Percentiles rank a stretch among this genome's conserved stretches.
phyloP scores from a whole-genome alignment of 805 yeast species.

The Starmerella lactis-condensi region DNA sequence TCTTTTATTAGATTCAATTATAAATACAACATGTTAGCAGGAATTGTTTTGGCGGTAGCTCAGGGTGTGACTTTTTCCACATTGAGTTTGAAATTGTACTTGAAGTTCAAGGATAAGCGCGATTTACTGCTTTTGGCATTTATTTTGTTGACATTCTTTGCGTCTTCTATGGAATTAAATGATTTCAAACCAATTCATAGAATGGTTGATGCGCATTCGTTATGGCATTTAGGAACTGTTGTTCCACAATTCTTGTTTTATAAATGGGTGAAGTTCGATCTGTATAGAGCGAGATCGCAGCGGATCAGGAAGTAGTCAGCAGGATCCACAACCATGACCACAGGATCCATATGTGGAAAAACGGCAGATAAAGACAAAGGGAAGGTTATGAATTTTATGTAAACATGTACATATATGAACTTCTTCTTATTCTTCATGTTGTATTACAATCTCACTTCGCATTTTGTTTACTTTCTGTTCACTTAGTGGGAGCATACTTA shows the following conservation, averaged over 20 bases:
- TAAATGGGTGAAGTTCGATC: constrained; percentile 27
- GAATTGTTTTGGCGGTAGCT: constrained; percentile 54
- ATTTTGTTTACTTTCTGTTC: too few species aligned
- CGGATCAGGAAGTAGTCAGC: too few species aligned
- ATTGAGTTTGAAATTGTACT: constrained; percentile 18
- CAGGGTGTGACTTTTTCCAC: constrained; percentile 45
- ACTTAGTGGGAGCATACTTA: too few species aligned
- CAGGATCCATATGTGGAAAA: too few species aligned
- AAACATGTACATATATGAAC: too few species aligned
- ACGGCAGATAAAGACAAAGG: too few species aligned
- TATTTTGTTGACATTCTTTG: constrained; percentile 38
- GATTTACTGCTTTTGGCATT: constrained; percentile 35
- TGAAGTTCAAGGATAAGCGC: constrained; percentile 19
- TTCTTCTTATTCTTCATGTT: too few species aligned
- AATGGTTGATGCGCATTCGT: constrained; percentile 73
- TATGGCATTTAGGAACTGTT: constrained; percentile 85
- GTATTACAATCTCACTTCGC: too few species aligned
- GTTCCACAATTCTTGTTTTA: constrained; percentile 65
- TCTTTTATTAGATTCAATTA: constrained; percentile 61
- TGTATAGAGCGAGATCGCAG: too few species aligned
- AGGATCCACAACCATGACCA: too few species aligned
- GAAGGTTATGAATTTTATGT: too few species aligned
- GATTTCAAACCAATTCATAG: constrained; percentile 64
- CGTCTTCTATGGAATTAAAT: constrained; percentile 78
- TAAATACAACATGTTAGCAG: constrained; percentile 85